phyloP scores from a whole-genome alignment of 2,329 filamentous ascomycete genomes.

The Diaporthe caulivora region DNA sequence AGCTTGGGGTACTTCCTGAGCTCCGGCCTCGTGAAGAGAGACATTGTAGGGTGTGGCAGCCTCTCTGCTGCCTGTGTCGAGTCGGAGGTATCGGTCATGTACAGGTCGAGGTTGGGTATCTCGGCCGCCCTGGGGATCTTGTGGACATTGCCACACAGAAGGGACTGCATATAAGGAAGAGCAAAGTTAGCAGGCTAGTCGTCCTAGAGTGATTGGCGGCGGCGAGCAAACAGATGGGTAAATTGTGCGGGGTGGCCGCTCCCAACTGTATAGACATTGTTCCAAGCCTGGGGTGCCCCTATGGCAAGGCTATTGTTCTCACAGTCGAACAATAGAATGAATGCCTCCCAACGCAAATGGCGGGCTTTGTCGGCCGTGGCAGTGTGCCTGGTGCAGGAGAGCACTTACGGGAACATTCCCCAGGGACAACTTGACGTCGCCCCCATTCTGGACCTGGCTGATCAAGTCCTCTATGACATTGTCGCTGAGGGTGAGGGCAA shows the following conservation, averaged over 20 bases:
- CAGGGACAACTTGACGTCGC: conserved; percentile 68
- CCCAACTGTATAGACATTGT: conserved; percentile 15
- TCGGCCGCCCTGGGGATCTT: conserved; percentile 54
- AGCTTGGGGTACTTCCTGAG: conserved; percentile 39
- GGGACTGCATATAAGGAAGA: conserved; percentile 54
- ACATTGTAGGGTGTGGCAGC: conserved; percentile 63
- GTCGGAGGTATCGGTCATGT: conserved; percentile 64
- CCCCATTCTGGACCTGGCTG: conserved; percentile 67
- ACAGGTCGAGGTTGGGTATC: conserved; percentile 67
- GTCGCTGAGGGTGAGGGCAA: conserved; percentile 69
- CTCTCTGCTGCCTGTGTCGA: conserved; percentile 60
- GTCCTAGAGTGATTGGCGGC: background rate
- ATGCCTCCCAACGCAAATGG: background rate
- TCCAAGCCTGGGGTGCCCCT: background rate
- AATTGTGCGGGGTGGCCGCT: background rate
- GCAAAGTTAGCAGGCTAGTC: conserved; percentile 8
- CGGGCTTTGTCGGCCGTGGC: background rate
- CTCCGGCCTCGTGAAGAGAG: conserved; percentile 60
- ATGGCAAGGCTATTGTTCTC: conserved; percentile 38
- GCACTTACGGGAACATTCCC: conserved; percentile 70
- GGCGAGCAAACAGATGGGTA: too few species aligned
- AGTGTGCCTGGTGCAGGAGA: too few species aligned
- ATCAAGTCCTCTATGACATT: conserved; percentile 73
- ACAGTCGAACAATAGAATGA: conserved; percentile 31
- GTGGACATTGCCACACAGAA: conserved; percentile 62